Conservation (phyloP, 2,329 filamentous ascomycete genomes). For the Aspergillus fumigatus region DNA sequence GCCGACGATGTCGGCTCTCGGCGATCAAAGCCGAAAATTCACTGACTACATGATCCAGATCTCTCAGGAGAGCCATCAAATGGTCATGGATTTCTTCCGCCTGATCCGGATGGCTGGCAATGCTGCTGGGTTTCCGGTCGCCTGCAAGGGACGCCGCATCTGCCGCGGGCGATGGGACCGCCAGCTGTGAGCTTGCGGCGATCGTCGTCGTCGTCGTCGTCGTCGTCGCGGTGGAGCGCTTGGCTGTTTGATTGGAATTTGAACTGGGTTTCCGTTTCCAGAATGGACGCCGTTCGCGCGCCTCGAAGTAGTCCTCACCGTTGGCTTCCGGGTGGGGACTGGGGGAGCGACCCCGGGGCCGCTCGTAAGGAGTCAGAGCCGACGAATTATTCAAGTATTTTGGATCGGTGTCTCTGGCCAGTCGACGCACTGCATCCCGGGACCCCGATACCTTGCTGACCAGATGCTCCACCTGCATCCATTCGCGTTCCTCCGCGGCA, state of each 20-base stretch:
- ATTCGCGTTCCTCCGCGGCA: conserved; percentile 70
- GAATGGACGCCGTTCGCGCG: conserved; percentile 65
- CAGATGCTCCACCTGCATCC: conserved; percentile 78
- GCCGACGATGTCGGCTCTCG: conserved; percentile 73
- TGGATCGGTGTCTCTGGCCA: conserved; percentile 78
- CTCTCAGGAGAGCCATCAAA: conserved; percentile 74
- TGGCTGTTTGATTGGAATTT: conserved; percentile 32
- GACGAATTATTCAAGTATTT: conserved; percentile 45
- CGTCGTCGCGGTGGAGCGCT: conserved; percentile 34
- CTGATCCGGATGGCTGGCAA: conserved; percentile 40
- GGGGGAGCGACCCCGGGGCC: conserved; percentile 29
- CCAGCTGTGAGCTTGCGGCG: conserved; percentile 49
- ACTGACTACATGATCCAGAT: conserved; percentile 75
- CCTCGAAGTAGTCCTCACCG: conserved; percentile 32
- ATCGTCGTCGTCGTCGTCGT: conserved; percentile 29
- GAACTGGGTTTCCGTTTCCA: conserved; percentile 84
- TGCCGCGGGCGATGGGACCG: conserved; percentile 41
- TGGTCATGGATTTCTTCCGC: conserved; percentile 73
- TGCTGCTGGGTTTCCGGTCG: conserved; percentile 31
- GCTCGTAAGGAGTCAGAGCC: conserved; percentile 12
- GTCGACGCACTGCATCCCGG: conserved; percentile 76
- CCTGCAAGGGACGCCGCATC: conserved; percentile 23
- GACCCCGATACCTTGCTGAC: conserved; percentile 84
- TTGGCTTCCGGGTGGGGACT: conserved; percentile 34
- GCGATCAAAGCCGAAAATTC: conserved; percentile 76